Conservation (phyloP, 148 eudicot genomes). For the Rhododendron molle region DNA sequence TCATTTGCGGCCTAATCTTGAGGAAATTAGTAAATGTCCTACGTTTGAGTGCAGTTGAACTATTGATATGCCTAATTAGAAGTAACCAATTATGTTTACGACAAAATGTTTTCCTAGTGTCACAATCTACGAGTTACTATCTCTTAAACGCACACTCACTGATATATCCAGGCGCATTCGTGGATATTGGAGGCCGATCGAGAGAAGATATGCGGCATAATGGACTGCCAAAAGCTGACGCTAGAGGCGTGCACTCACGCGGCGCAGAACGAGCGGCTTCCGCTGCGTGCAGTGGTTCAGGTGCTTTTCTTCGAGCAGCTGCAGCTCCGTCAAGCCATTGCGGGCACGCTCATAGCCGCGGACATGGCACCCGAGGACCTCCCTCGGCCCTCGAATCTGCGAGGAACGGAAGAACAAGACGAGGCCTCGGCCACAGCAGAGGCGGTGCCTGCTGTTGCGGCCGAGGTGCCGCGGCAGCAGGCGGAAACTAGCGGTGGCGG, state of each 20-base stretch:
- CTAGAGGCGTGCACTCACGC: conserved; percentile 98
- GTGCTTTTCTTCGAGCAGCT: conserved; percentile 96
- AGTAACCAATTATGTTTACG: background rate
- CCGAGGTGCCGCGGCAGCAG: conserved; percentile 6
- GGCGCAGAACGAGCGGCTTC: conserved; percentile 93
- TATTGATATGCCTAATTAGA: background rate
- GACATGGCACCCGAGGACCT: conserved; percentile 12
- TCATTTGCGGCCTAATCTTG: no score
- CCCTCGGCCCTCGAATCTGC: conserved; percentile 14
- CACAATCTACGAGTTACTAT: background rate
- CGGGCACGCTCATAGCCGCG: conserved; percentile 58
- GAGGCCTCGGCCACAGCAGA: conserved; percentile 5
- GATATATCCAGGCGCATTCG: conserved; percentile 67
- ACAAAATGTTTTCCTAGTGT: background rate
- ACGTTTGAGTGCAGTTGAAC: no score
- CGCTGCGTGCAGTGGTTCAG: conserved; percentile 80
- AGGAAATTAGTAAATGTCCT: background rate
- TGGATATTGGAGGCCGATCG: conserved; percentile 68
- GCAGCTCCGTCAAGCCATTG: conserved; percentile 92
- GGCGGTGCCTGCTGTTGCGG: background rate
- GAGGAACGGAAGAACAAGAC: conserved; percentile 12
- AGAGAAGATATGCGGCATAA: conserved; percentile 65
- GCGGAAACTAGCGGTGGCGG: conserved; percentile 11
- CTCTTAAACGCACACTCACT: background rate
- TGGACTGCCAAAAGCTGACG: conserved; percentile 90